Evolutionary conservation across 306 rosid genomes (phyloP), one percentile per base, ranked within the genome.

Genomic region (Ormosia semicastrata): DNA sequence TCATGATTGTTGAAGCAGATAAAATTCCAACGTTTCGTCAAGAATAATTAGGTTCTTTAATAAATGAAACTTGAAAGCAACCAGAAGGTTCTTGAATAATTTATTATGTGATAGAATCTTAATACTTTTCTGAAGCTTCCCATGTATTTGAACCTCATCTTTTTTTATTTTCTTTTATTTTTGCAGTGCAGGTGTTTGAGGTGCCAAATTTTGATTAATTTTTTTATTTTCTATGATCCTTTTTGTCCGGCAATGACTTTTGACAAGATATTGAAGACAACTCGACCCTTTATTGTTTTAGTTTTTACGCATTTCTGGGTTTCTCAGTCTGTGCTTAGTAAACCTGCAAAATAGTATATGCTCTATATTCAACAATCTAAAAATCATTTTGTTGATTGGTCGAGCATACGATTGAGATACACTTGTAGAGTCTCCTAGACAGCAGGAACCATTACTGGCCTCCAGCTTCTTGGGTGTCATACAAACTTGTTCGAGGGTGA

Each of bases 1-100:
- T 89, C 82, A 89, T 94, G 95, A 88, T 68, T 6, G 80, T 91
- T 63, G 83, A 87, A 78, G 93, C 91, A 65, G 87, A 66, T 52
- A 86, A 88, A 71, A 68, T 94, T 47, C 73, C 90, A 57, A 11
- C 85, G 60, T 94, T 94, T 86, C 88, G 89, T 52, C 85, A 85
- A 79, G 91, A 89, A 81, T 85, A 89, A 81, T 85, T 94, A 66
- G 82, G 49, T 56, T 82, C 90, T 80, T 59, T 88, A 52, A 82
- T 92, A 49, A 77, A 73, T 73, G 87, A 90, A 66, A 37, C 89
- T 40, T 86, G 67, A 82, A 14, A 44, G 15, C 70, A 66, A 10
- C 63, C 56, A 33, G 7, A 59, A 78, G n/a, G 82, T 78, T 71
- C 76, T 78, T 15, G 49, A 24, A 59, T 71, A 36, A 30, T 78